Evolutionary conservation across 2,329 filamentous ascomycete species (phyloP), one percentile per base, ranked within the genome.

Genomic region (Colletotrichum ledebouriae): DNA sequence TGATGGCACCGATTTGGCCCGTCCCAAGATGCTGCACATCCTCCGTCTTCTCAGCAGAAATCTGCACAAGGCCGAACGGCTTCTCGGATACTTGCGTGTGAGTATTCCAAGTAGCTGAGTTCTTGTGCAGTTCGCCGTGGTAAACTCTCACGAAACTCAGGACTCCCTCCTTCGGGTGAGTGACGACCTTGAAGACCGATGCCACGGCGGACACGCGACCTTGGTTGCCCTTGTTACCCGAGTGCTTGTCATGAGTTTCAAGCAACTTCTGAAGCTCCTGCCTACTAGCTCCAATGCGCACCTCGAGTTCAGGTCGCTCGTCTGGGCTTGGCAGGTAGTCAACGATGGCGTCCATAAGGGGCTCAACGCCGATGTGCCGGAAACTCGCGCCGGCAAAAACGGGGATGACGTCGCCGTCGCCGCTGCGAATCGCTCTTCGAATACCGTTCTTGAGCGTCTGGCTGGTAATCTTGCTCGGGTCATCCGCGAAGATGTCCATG

Each of bases 71-170:
- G 3, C 92, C 90, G 62, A 94, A 91, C 0, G 93, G 92, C 57
- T 91, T 88, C 76, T 98, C 96, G 0, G 90, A 90, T n/a, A 89
- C 81, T 66, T 91, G 86, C 2, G 97, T 86, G 72, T 93, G 94
- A 11, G 94, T 96, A 77, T 98, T 98, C 88, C 92, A 98, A 29
- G 97, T 87, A 3, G 89, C 82, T 10, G 89, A 86, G 72, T 93
- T 94, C 53, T 90, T 90, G 66, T 89, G 88, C 60, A 99, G 82
- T 2, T 88, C 87, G 10, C 96, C 96, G 29, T 94, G 92, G 78
- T 98, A 98, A 7, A 98, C 93, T 46, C 96, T 90, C 10, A 98
- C 91, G 75, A 97, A 98, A 70, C 97, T 94, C 67, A 98, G 85
- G 61, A 97, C 91, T 17, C 96, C 96, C 64, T 94, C 90, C 71